A percentile compares a stretch with the other conserved stretches of the same genome.
Evolutionary conservation across 2,329 filamentous ascomycete species (phyloP).

Genomic region (Epichloe uncinata): DNA sequence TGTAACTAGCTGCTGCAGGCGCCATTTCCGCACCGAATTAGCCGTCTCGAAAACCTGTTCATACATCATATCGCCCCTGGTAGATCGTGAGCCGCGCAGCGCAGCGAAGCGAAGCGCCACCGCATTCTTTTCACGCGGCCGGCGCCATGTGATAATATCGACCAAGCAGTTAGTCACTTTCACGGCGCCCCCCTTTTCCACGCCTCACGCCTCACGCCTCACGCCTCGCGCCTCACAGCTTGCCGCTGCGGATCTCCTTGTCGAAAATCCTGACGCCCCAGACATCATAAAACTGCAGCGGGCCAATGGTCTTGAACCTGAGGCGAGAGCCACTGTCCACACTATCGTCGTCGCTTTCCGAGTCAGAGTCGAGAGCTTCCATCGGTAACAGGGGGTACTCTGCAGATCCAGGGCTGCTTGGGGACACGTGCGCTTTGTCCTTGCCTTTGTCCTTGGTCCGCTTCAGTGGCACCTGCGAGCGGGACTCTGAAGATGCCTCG

Average conservation of each 20-base stretch:
- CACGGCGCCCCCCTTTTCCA: background rate
- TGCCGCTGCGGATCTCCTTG: slow-evolving; percentile 34
- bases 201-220: no score
- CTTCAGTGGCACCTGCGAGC: slow-evolving; percentile 16
- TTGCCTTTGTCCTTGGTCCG: slow-evolving; percentile 24
- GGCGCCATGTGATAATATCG: no score
- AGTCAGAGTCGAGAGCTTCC: slow-evolving; percentile 18
- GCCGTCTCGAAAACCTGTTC: no score
- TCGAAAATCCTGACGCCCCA: slow-evolving; percentile 43
- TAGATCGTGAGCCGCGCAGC: no score
- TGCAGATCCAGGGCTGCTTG: slow-evolving; percentile 6
- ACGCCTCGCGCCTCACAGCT: background rate
- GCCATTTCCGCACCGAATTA: no score
- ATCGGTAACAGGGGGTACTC: slow-evolving; percentile 17
- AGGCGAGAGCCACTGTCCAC: slow-evolving; percentile 19
- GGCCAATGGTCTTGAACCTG: slow-evolving; percentile 23
- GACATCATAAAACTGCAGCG: slow-evolving; percentile 25
- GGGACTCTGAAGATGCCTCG: slow-evolving; percentile 13
- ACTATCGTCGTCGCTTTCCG: slow-evolving; percentile 21
- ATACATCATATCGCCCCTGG: no score
- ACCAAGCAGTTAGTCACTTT: background rate
- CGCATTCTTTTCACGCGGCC: no score
- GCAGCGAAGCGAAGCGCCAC: no score
- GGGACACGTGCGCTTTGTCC: slow-evolving; percentile 13
- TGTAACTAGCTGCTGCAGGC: no score